Conservation (phyloP, 768 basidiomycete genomes). For the Udeniomyces megalosporus region DNA sequence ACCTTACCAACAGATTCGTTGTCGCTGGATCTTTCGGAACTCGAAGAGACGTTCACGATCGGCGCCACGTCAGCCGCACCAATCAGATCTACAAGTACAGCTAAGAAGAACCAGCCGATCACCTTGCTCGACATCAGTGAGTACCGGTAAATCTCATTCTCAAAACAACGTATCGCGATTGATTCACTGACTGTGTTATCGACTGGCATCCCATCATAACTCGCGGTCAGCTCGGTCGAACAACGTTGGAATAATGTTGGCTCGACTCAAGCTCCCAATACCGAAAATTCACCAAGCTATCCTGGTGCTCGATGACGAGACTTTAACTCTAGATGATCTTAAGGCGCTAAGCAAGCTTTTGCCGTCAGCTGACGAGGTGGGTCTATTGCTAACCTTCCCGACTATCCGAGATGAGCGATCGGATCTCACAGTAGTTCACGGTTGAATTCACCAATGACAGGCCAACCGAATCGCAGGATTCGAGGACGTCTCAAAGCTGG, state of each 20-base stretch:
- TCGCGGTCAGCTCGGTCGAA: conserved; percentile 55
- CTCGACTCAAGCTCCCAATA: conserved; percentile 49
- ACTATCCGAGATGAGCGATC: no score
- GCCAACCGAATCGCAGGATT: conserved; percentile 50
- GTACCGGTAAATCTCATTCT: conserved; percentile 2
- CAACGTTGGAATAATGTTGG: conserved; percentile 77
- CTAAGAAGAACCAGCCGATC: not conserved
- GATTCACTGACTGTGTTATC: no score
- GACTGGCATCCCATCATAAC: not conserved
- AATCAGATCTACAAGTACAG: conserved; percentile 38
- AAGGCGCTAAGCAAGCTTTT: conserved; percentile 55
- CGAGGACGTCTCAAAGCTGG: conserved; percentile 48
- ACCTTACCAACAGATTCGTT: conserved; percentile 34
- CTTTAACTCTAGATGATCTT: conserved; percentile 55
- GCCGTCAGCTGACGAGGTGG: conserved; percentile 68
- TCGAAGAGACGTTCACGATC: conserved; percentile 49
- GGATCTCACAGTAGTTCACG: no score
- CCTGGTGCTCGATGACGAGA: conserved; percentile 52
- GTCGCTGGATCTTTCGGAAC: conserved; percentile 47
- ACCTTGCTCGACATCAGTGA: conserved; percentile 48
- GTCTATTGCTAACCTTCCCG: no score
- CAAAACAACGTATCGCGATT: no score
- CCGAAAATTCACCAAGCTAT: conserved; percentile 54
- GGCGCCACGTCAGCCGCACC: conserved; percentile 39
- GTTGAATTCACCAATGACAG: no score